Evolutionary conservation across 2,329 filamentous ascomycete species (phyloP).

Genomic region (Exophiala aquamarina): DNA sequence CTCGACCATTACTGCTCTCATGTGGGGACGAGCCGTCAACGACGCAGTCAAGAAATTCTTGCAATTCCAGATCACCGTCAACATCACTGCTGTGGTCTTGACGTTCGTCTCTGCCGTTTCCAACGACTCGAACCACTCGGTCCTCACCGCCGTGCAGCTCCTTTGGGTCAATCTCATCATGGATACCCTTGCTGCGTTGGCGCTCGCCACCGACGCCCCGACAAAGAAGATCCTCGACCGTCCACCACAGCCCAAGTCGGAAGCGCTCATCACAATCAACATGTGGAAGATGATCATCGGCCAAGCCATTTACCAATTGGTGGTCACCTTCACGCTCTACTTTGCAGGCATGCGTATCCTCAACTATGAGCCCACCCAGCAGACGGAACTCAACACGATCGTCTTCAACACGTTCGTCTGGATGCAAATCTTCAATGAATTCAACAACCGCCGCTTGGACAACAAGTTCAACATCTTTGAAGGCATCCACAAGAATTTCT

Average conservation of each 20-base stretch:
- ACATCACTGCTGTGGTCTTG: slow-evolving; percentile 83
- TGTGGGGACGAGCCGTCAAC: slow-evolving; percentile 69
- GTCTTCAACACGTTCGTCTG: slow-evolving; percentile 99
- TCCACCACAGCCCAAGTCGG: slow-evolving; percentile 73
- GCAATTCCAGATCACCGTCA: slow-evolving; percentile 71
- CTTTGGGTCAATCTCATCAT: slow-evolving; percentile 98
- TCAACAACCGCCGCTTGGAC: slow-evolving; percentile 94
- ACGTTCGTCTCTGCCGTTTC: slow-evolving; percentile 86
- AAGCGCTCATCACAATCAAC: slow-evolving; percentile 75
- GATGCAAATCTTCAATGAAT: slow-evolving; percentile 99
- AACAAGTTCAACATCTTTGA: slow-evolving; percentile 97
- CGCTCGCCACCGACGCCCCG: slow-evolving; percentile 86
- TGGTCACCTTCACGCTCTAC: slow-evolving; percentile 76
- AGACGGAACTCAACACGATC: slow-evolving; percentile 67
- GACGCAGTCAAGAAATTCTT: slow-evolving; percentile 68
- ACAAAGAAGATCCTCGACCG: slow-evolving; percentile 76
- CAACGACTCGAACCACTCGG: slow-evolving; percentile 66
- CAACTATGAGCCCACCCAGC: slow-evolving; percentile 49
- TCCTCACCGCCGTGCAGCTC: slow-evolving; percentile 84
- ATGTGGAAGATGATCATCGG: slow-evolving; percentile 99
- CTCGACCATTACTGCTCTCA: slow-evolving; percentile 65
- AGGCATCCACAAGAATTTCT: slow-evolving; percentile 78
- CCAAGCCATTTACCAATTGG: slow-evolving; percentile 84
- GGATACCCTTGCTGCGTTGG: slow-evolving; percentile 90
- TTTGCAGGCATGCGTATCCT: slow-evolving; percentile 68